Conservation (phyloP, 352 stramenopile genomes). For the Phytopythium boreale region DNA sequence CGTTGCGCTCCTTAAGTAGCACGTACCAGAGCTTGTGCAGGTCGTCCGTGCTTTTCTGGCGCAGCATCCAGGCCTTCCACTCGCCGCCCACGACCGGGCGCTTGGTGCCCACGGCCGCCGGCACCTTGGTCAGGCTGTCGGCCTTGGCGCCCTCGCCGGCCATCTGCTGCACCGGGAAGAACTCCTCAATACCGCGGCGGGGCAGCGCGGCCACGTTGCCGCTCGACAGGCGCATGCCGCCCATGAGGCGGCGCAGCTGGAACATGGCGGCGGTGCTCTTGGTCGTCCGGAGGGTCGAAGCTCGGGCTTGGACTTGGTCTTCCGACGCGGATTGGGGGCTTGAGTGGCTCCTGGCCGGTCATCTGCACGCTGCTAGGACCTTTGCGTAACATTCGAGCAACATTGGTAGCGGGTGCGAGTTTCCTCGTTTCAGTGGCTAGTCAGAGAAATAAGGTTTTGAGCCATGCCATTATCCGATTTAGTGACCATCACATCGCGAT, state of each 20-base stretch:
- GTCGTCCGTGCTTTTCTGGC: conserved; percentile 97
- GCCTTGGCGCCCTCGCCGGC: conserved; percentile 49
- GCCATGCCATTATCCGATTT: not conserved
- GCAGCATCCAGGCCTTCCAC: conserved; percentile 96
- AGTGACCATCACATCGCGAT: too few relatives aligned
- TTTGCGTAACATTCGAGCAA: not conserved
- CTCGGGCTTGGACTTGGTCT: not conserved
- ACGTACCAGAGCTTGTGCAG: conserved; percentile 98
- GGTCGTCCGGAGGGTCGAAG: not conserved
- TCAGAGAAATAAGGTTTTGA: not conserved
- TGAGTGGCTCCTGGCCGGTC: conserved; percentile 1
- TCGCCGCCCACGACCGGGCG: conserved; percentile 81
- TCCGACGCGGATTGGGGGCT: not conserved
- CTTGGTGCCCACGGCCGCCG: conserved; percentile 53
- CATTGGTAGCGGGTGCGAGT: not conserved
- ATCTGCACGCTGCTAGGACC: not conserved
- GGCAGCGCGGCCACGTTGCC: conserved; percentile 30
- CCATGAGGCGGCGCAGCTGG: conserved; percentile 69
- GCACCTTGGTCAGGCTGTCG: conserved; percentile 53
- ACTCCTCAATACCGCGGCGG: conserved; percentile 66
- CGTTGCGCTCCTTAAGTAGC: conserved; percentile 97
- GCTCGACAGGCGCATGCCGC: conserved; percentile 43
- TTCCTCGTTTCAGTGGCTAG: not conserved
- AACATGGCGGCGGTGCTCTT: conserved; percentile 42
- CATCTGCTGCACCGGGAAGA: conserved; percentile 60